Evolutionary conservation across 164 flowering plant species (phyloP).

Genomic region (Liriodendron chinense): DNA sequence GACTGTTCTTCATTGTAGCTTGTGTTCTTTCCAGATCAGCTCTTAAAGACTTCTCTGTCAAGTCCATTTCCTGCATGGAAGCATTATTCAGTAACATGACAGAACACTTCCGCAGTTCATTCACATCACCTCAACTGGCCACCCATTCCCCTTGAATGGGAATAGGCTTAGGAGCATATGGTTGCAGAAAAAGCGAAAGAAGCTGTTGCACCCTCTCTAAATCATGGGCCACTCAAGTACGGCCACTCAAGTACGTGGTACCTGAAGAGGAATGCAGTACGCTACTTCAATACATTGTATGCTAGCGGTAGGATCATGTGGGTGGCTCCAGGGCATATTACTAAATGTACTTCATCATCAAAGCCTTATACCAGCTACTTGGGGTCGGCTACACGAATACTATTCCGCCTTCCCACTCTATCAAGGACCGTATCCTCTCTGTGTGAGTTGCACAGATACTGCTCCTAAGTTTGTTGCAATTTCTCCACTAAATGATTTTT

Average conservation of each 20-base stretch:
- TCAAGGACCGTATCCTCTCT: no score
- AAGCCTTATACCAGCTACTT: no score
- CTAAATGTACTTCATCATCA: not conserved
- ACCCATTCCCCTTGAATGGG: not conserved
- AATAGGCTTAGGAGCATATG: not conserved
- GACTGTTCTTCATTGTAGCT: conserved; percentile 24
- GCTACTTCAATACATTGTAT: not conserved
- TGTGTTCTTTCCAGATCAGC: conserved; percentile 47
- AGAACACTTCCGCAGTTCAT: not conserved
- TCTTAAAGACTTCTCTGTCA: conserved; percentile 40
- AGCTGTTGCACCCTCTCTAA: not conserved
- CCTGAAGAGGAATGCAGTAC: not conserved
- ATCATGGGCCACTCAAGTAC: no score
- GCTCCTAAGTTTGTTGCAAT: no score
- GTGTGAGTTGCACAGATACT: no score
- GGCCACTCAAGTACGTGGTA: not conserved
- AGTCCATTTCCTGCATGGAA: conserved; percentile 60
- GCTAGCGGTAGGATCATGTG: no score
- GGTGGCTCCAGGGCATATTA: not conserved
- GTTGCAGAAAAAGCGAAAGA: not conserved
- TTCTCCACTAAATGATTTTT: no score
- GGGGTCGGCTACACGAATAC: no score
- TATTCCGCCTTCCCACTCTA: no score
- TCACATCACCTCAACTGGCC: not conserved
- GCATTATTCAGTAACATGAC: not conserved